These are phyloP conservation scores for Sporisorium graminicola DNA, from an alignment of 1,284 basidiomycete genomes.

Conservation along the genomic window DNA sequence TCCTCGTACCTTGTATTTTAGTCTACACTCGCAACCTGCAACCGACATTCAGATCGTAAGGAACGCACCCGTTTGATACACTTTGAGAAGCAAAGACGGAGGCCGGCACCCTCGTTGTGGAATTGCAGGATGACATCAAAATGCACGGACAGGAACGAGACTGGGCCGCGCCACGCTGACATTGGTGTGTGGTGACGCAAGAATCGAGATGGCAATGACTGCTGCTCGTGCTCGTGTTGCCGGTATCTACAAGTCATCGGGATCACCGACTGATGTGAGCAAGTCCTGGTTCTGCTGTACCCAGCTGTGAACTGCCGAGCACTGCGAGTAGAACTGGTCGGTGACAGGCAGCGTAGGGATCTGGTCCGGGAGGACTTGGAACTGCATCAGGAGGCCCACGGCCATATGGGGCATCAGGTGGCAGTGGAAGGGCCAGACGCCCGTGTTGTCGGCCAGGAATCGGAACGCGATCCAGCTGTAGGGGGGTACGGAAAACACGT, in stretches of 20 bases:
- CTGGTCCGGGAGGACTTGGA: conserved; percentile 42
- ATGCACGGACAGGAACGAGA: too few relatives aligned
- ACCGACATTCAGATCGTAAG: background rate
- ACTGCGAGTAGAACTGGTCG: conserved; percentile 24
- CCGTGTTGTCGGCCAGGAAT: conserved; percentile 58
- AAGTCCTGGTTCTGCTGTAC: conserved; percentile 30
- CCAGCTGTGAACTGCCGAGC: conserved; percentile 36
- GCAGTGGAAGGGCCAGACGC: conserved; percentile 62
- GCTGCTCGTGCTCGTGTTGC: too few relatives aligned
- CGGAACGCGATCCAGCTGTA: conserved; percentile 57
- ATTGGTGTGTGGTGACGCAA: too few relatives aligned
- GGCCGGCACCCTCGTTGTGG: too few relatives aligned
- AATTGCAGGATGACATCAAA: too few relatives aligned
- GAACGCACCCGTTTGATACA: too few relatives aligned
- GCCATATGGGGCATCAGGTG: conserved; percentile 55
- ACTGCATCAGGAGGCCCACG: conserved; percentile 54
- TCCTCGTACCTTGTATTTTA: background rate
- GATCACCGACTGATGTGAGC: conserved; percentile 29
- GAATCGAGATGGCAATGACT: too few relatives aligned
- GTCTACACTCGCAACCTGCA: background rate
- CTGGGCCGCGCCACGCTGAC: too few relatives aligned
- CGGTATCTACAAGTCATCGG: conserved; percentile 17
- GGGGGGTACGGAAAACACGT: conserved; percentile 54
- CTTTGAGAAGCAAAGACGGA: too few relatives aligned
- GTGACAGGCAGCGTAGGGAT: conserved; percentile 22